A percentile compares a stretch with the other conserved stretches of the same genome.
These are phyloP conservation scores for Citeromyces hawaiiensis DNA, from an alignment of 1,139 yeast genomes.

Conservation along the genomic window DNA sequence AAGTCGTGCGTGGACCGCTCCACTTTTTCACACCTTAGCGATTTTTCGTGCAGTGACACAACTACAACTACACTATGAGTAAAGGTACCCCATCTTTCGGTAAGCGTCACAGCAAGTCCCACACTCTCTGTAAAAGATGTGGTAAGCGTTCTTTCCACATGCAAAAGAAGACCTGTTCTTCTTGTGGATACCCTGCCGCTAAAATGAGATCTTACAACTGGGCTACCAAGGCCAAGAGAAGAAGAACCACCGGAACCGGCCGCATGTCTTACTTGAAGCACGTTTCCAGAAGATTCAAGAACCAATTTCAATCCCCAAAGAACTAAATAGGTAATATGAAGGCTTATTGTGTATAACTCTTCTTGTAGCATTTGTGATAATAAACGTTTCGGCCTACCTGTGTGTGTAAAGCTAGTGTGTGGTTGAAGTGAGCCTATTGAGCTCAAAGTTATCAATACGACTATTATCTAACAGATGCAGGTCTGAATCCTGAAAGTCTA, in stretches of 20 bases:
- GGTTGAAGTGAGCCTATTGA: no score
- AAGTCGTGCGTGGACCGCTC: neutral
- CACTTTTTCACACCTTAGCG: neutral
- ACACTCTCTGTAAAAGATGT: constrained; percentile 99
- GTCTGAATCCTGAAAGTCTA: no score
- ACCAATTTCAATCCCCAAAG: constrained; percentile 69
- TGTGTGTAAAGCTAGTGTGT: no score
- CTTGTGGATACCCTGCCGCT: constrained; percentile 99
- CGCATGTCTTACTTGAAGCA: constrained; percentile 97
- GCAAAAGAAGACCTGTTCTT: constrained; percentile 98
- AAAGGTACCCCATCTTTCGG: constrained; percentile 99
- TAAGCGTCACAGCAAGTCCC: constrained; percentile 99
- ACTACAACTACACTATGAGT: constrained; percentile 20
- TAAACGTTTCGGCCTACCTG: neutral
- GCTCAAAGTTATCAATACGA: no score
- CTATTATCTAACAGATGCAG: no score
- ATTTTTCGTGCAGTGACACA: constrained; percentile 1
- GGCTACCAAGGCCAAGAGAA: constrained; percentile 98
- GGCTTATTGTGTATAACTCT: neutral
- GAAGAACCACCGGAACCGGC: constrained; percentile 99
- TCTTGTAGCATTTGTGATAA: neutral
- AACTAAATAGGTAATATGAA: constrained; percentile 1
- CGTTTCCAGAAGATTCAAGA: constrained; percentile 96
- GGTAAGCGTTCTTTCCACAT: constrained; percentile 98
- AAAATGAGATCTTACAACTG: constrained; percentile 98